Evolutionary conservation across 768 basidiomycete species (phyloP), one percentile per base, ranked within the genome.

Genomic region (Russula sp.): DNA sequence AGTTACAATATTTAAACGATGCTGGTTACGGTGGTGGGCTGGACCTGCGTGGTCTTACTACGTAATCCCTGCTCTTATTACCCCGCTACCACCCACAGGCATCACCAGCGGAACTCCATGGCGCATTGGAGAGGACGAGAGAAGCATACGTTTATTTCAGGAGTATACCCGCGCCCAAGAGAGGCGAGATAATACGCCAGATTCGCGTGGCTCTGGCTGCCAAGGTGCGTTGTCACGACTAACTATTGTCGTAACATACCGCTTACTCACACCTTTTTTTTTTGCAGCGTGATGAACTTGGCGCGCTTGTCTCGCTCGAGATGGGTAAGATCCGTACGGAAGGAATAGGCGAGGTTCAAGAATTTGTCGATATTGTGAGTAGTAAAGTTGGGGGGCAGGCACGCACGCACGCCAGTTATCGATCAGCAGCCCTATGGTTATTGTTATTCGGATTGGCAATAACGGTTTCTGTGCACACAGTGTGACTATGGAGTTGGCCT

Each of bases 401-500:
- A 40, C 38, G 16, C 38, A n/a, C n/a, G n/a, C n/a, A n/a, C n/a
- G n/a, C n/a, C n/a, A 18, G 32, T 10, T 34, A 34, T 9, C 32
- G 32, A 34, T 34, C 32, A 34, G 1, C 36, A 30, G 28, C 36
- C 38, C 5, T 49, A 5, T 16, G 0, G 2, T 28, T 40, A 2
- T 38, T 40, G 13, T 50, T 28, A 18, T 50, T 26, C 8, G 49
- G 36, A 50, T 26, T 50, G 13, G 14, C 7, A 18, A 26, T 22
- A 18, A 50, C 14, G 5, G 14, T 50, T 16, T 14, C 9, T 50
- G 7, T 7, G 20, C 57, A 14, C 10, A 24, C 59, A 95, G 94
- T 95, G 93, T 69, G 94, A 97, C 75, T 96, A 94, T 75, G 94
- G 85, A n/a, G 86, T 92, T 22, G 94, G 94, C 16, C 78, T 97